phyloP scores from a whole-genome alignment of 495 filamentous ascomycete species.

The Penicillium riverlandense region DNA sequence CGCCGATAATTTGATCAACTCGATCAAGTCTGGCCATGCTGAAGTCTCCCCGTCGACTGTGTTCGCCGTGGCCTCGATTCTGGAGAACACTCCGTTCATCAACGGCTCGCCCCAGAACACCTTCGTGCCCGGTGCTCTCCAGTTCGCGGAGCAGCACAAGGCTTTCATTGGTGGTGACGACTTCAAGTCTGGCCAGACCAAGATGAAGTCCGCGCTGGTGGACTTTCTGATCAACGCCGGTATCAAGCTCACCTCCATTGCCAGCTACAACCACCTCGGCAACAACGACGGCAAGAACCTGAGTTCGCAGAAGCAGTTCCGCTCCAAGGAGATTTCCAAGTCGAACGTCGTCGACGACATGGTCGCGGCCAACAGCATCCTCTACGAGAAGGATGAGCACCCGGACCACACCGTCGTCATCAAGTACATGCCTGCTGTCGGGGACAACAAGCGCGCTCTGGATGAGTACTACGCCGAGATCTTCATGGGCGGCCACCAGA shows the following conservation, averaged over 20 bases:
- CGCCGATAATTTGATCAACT: conserved; percentile 81
- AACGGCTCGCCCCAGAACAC: conserved; percentile 99
- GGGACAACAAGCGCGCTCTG: conserved; percentile 97
- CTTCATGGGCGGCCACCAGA: conserved; percentile 98
- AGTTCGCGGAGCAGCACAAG: conserved; percentile 79
- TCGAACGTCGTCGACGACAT: conserved; percentile 98
- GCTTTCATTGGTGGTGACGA: conserved; percentile 97
- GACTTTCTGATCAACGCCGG: conserved; percentile 98
- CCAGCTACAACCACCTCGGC: conserved; percentile 98
- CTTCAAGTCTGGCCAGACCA: conserved; percentile 99
- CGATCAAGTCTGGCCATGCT: conserved; percentile 77
- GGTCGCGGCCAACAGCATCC: conserved; percentile 88
- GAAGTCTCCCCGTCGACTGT: conserved; percentile 92
- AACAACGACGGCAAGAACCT: conserved; percentile 99
- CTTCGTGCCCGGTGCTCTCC: conserved; percentile 86
- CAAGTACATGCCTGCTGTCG: conserved; percentile 99
- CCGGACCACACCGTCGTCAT: conserved; percentile 88
- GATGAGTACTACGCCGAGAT: conserved; percentile 99
- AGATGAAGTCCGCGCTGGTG: conserved; percentile 99
- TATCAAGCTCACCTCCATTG: conserved; percentile 98
- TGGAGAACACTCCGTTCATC: conserved; percentile 92
- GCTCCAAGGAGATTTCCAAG: conserved; percentile 99
- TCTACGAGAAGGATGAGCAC: conserved; percentile 84
- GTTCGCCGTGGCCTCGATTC: conserved; percentile 89
- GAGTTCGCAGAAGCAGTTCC: conserved; percentile 95